These are phyloP conservation scores for Aspergillus fructus DNA, from an alignment of 2,329 filamentous ascomycete species.

Conservation along the genomic window DNA sequence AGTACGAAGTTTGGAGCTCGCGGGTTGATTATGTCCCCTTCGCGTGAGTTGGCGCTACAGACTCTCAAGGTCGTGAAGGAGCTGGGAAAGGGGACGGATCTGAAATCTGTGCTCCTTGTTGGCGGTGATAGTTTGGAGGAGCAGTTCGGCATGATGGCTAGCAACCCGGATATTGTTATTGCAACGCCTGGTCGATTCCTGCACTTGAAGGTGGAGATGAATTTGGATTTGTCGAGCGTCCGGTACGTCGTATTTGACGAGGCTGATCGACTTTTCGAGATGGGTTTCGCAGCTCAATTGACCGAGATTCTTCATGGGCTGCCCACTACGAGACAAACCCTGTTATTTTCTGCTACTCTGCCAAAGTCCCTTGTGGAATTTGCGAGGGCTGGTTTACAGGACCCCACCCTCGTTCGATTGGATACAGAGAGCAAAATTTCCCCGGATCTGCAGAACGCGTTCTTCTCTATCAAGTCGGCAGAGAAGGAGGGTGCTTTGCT, in stretches of 20 bases:
- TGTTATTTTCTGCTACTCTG: constrained; percentile 92
- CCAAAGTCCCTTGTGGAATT: constrained; percentile 96
- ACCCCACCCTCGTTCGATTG: constrained; percentile 83
- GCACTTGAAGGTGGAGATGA: constrained; percentile 97
- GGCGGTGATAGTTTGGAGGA: constrained; percentile 95
- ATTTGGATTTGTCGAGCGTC: constrained; percentile 83
- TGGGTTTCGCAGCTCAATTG: constrained; percentile 94
- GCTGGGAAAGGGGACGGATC: constrained; percentile 81
- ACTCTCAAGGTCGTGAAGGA: constrained; percentile 97
- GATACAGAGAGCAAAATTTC: constrained; percentile 96
- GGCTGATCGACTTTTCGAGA: constrained; percentile 94
- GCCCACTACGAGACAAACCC: constrained; percentile 78
- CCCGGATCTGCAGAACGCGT: constrained; percentile 90
- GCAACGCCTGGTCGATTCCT: constrained; percentile 95
- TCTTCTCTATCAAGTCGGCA: constrained; percentile 86
- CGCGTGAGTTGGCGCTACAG: constrained; percentile 89
- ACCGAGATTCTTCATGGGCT: constrained; percentile 89
- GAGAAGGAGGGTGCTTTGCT: constrained; percentile 93
- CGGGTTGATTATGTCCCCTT: constrained; percentile 86
- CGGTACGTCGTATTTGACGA: constrained; percentile 97
- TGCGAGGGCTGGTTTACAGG: constrained; percentile 86
- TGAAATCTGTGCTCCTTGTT: constrained; percentile 86
- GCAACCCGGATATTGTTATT: constrained; percentile 96
- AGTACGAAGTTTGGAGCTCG: constrained; percentile 82
- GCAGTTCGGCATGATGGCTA: constrained; percentile 88